Evolutionary conservation across 2,329 filamentous ascomycete species (phyloP).

Genomic region (Penicillium rolfsii): DNA sequence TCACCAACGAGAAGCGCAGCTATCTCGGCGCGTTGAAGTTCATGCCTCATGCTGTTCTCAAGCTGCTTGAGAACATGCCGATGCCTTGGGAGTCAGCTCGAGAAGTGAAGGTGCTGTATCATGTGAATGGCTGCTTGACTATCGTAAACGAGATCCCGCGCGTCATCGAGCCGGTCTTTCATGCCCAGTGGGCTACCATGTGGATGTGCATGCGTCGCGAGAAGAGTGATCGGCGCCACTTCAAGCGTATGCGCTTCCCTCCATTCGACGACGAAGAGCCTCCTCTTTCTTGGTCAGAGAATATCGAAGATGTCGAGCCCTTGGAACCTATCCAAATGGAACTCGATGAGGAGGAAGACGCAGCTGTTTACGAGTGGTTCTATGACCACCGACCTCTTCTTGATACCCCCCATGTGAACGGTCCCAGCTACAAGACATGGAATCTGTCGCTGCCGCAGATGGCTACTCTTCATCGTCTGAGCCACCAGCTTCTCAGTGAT

Average conservation of each 20-base stretch:
- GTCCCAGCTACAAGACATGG: conserved; percentile 95
- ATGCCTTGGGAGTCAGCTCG: conserved; percentile 98
- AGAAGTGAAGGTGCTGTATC: conserved; percentile 97
- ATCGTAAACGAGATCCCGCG: conserved; percentile 95
- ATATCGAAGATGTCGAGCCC: conserved; percentile 97
- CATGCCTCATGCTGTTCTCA: conserved; percentile 98
- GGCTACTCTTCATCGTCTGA: conserved; percentile 91
- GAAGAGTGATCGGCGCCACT: conserved; percentile 92
- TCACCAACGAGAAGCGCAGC: conserved; percentile 96
- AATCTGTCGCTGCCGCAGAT: conserved; percentile 92
- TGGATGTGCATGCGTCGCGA: conserved; percentile 98
- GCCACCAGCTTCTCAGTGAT: conserved; percentile 86
- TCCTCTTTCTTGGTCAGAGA: conserved; percentile 96
- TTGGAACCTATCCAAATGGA: conserved; percentile 98
- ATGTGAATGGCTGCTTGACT: conserved; percentile 96
- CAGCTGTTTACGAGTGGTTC: conserved; percentile 92
- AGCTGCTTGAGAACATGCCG: conserved; percentile 98
- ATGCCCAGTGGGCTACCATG: conserved; percentile 99
- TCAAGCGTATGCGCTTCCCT: conserved; percentile 98
- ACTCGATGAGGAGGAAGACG: conserved; percentile 90
- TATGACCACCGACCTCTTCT: conserved; percentile 91
- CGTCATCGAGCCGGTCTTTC: conserved; percentile 96
- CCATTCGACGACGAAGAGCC: conserved; percentile 99
- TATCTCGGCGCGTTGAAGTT: conserved; percentile 97
- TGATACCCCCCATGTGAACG: conserved; percentile 92